Percentiles rank a stretch among this genome's conserved stretches.
These are phyloP conservation scores for Cercis canadensis DNA, from an alignment of 306 rosid genomes.

Conservation along the genomic window DNA sequence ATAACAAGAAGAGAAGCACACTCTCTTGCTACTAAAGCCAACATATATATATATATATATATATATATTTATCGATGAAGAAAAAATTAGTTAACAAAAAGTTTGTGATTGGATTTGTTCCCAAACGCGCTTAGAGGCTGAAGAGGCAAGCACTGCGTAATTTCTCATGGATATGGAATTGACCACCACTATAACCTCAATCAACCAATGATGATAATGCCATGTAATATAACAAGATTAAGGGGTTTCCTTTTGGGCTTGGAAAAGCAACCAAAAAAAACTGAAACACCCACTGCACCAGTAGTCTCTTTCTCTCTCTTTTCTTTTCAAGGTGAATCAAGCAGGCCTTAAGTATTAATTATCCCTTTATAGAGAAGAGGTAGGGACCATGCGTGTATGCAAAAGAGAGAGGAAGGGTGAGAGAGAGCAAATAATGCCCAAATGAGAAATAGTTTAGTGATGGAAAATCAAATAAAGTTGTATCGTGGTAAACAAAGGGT, in stretches of 20 bases:
- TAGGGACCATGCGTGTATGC: conserved; percentile 49
- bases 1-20: too few relatives aligned
- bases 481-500: conserved; percentile 31
- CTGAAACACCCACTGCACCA: conserved; percentile 50
- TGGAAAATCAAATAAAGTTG: conserved; percentile 33
- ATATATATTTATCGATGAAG: too few relatives aligned
- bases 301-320: conserved; percentile 7
- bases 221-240: conserved; percentile 38
- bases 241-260: conserved; percentile 36
- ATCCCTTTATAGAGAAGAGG: conserved; percentile 33
- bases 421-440: conserved; percentile 58
- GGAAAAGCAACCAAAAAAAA: conserved; percentile 41
- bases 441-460: conserved; percentile 31
- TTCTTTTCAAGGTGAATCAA: conserved; percentile 41
- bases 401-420: too few relatives aligned
- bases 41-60: too few relatives aligned
- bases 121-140: conserved; percentile 24
- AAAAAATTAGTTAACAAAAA: too few relatives aligned
- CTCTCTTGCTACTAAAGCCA: too few relatives aligned
- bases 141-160: conserved; percentile 37
- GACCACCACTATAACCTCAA: conserved; percentile 50
- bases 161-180: conserved; percentile 35
- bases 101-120: conserved; percentile 13
- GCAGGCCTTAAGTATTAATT: conserved; percentile 19
- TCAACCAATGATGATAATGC: conserved; percentile 38